Conservation (phyloP, 208 protist genomes). For the Crithidia expoeki region DNA sequence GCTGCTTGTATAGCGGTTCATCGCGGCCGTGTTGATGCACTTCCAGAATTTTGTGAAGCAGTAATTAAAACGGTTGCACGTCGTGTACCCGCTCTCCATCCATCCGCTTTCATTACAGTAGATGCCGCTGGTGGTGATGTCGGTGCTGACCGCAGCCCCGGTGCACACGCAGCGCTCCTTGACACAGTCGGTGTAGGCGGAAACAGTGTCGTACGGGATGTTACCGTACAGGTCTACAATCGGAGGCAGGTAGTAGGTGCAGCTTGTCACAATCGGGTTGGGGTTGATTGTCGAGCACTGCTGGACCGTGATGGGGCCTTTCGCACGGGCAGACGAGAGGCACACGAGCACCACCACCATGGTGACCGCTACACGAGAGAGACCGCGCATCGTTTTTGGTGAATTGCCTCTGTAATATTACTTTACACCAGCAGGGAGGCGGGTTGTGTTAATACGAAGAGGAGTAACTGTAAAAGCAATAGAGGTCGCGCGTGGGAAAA, state of each 20-base stretch:
- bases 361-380: neutral
- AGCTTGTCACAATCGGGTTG: conserved; percentile 37
- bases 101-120: conserved; percentile 44
- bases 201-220: conserved; percentile 43
- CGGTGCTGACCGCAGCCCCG: conserved; percentile 9
- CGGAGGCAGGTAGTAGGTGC: conserved; percentile 33
- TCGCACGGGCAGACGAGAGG: conserved; percentile 14
- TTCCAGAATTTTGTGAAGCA: conserved; percentile 60
- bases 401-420: neutral
- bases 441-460: no score
- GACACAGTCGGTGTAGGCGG: conserved; percentile 48
- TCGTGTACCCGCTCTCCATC: conserved; percentile 47
- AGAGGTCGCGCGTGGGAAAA: no score
- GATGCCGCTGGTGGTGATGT: conserved; percentile 40
- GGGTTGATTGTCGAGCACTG: conserved; percentile 60
- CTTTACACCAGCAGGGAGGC: no score
- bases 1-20: conserved; percentile 23
- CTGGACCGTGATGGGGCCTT: conserved; percentile 38
- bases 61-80: conserved; percentile 49
- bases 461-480: no score
- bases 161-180: conserved; percentile 56
- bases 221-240: conserved; percentile 29
- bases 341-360: conserved; percentile 11
- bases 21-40: conserved; percentile 37
- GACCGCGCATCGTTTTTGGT: conserved; percentile 5